Percentiles rank a stretch among this genome's conserved stretches.
phyloP scores from a whole-genome alignment of 257 asterid species.

The Przewalskia tangutica region DNA sequence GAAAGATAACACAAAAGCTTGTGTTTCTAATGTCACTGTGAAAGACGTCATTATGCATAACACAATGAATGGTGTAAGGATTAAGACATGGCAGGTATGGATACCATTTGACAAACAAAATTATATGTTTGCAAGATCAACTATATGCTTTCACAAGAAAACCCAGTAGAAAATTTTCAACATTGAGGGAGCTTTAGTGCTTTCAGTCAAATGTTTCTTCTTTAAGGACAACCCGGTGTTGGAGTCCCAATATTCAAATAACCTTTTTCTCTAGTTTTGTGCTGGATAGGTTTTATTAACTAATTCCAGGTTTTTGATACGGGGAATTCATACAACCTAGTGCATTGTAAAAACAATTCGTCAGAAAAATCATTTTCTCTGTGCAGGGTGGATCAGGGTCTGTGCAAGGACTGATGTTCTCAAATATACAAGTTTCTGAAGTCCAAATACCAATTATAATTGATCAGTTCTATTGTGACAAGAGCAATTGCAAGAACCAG shows the following conservation, averaged over 20 bases:
- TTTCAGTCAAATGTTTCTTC: too few relatives aligned
- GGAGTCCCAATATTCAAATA: not conserved
- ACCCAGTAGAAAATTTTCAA: too few relatives aligned
- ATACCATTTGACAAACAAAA: not conserved
- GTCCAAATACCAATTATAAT: conserved; percentile 77
- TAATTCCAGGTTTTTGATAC: not conserved
- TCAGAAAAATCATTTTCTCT: not conserved
- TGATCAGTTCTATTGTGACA: conserved; percentile 86
- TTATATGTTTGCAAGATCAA: too few relatives aligned
- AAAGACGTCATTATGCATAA: conserved; percentile 46
- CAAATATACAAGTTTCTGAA: conserved; percentile 67
- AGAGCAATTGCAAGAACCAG: conserved; percentile 53
- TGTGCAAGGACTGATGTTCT: conserved; percentile 37
- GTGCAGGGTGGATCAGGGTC: conserved; percentile 92
- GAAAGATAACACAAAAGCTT: conserved; percentile 58
- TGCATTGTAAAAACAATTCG: not conserved
- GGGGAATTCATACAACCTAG: not conserved
- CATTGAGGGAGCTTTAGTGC: too few relatives aligned
- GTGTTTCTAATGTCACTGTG: conserved; percentile 70
- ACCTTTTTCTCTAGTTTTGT: not conserved
- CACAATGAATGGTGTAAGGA: conserved; percentile 62
- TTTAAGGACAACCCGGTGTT: too few relatives aligned
- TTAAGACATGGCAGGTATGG: conserved; percentile 82
- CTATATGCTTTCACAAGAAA: too few relatives aligned
- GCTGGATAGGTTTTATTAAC: not conserved